Evolutionary conservation across 257 asterid genomes (phyloP).

Genomic region (Gynochthodes officinalis): DNA sequence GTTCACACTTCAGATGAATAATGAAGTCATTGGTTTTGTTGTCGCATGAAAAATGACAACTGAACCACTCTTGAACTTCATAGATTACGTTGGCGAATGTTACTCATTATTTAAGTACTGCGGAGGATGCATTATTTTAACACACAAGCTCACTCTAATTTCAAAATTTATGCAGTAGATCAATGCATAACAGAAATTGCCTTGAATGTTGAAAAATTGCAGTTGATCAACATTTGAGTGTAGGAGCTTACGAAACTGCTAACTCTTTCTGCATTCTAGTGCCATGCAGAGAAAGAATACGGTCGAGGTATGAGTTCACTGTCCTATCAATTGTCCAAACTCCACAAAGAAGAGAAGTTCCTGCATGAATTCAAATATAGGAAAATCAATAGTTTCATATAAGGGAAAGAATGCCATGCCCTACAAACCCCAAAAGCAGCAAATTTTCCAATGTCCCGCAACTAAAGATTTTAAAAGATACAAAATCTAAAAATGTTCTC

Average conservation of each 20-base stretch:
- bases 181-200: neutral
- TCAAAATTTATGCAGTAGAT: neutral
- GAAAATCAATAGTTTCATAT: neutral
- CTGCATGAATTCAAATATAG: conserved; percentile 29
- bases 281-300: conserved; percentile 68
- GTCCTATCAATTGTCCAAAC: conserved; percentile 33
- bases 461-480: neutral
- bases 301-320: conserved; percentile 34
- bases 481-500: neutral
- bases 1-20: neutral
- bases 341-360: conserved; percentile 42
- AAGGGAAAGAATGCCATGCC: neutral
- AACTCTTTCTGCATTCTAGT: conserved; percentile 67
- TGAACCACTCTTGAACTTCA: no score
- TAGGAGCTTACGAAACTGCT: conserved; percentile 54
- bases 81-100: neutral
- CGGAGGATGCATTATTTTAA: neutral
- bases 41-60: neutral
- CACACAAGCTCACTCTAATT: neutral
- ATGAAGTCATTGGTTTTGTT: neutral
- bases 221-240: neutral
- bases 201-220: neutral
- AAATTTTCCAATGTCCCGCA: neutral
- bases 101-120: neutral
- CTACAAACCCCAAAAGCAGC: neutral